phyloP scores from a whole-genome alignment of 2,329 filamentous ascomycete species.

The Monosporascus sp. region DNA sequence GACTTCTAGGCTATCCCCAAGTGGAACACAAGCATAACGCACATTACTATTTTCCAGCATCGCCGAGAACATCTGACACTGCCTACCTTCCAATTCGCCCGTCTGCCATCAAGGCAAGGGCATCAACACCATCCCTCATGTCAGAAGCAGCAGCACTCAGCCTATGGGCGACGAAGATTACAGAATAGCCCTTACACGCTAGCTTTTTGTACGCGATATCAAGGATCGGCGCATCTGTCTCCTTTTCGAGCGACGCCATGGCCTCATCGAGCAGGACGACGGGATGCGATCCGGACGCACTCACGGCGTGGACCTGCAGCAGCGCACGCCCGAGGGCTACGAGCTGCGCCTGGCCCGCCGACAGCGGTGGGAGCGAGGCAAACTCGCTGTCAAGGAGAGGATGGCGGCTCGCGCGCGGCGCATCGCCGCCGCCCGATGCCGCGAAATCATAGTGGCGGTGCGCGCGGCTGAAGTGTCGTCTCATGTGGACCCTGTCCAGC shows the following conservation, averaged over 20 bases:
- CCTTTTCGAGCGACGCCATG: conserved; percentile 26
- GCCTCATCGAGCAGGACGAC: conserved; percentile 28
- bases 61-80: background rate
- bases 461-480: conserved; percentile 10
- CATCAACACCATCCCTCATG: conserved; percentile 19
- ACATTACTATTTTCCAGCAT: background rate
- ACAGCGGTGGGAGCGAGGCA: conserved; percentile 21
- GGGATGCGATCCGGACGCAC: conserved; percentile 14
- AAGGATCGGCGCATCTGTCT: conserved; percentile 26
- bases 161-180: conserved; percentile 30
- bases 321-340: conserved; percentile 27
- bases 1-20: too few relatives aligned
- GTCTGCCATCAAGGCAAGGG: conserved; percentile 20
- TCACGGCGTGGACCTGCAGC: conserved; percentile 12
- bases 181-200: conserved; percentile 20
- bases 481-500: conserved; percentile 11
- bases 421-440: background rate
- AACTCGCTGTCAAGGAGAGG: conserved; percentile 20
- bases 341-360: conserved; percentile 28
- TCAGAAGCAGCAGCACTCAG: conserved; percentile 18
- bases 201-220: conserved; percentile 27
- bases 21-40: too few relatives aligned
- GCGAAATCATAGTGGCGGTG: background rate
- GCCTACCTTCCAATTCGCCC: conserved; percentile 11
- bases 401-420: background rate